A percentile compares a stretch with the other conserved stretches of the same genome.
Conservation (phyloP, 129 eudicot genomes). For the Ambrosia artemisiifolia region DNA sequence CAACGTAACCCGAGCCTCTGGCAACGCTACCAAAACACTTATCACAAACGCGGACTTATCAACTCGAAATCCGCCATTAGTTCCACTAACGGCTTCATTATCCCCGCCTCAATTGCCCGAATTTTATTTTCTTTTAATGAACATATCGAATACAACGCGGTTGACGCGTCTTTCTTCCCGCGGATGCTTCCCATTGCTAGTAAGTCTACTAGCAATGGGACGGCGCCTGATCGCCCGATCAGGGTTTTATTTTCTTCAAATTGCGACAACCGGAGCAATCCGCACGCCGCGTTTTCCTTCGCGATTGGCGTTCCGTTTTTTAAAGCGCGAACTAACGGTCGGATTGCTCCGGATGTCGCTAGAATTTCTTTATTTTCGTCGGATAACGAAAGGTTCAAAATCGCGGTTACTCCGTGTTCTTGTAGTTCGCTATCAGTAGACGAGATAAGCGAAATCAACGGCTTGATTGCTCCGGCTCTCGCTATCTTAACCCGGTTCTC, state of each 20-base stretch:
- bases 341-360: conserved; percentile 57
- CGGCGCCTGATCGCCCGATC: conserved; percentile 75
- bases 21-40: conserved; percentile 41
- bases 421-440: conserved; percentile 54
- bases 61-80: conserved; percentile 81
- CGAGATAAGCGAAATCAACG: too few relatives aligned
- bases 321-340: too few relatives aligned
- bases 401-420: conserved; percentile 69
- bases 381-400: conserved; percentile 61
- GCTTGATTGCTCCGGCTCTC: conserved; percentile 64
- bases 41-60: conserved; percentile 62
- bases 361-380: conserved; percentile 64
- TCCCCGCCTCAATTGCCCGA: conserved; percentile 64
- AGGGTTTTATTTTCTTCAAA: too few relatives aligned
- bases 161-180: conserved; percentile 80
- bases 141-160: conserved; percentile 68
- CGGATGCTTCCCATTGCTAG: conserved; percentile 57
- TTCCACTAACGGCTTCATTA: conserved; percentile 68
- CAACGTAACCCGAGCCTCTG: conserved; percentile 57
- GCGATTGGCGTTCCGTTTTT: conserved; percentile 52
- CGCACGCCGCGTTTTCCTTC: conserved; percentile 77
- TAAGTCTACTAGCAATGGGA: conserved; percentile 53
- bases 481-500: conserved; percentile 72
- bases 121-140: conserved; percentile 58
- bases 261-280: too few relatives aligned